Conservation (phyloP, 805 yeast genomes). For the Candida awuae region DNA sequence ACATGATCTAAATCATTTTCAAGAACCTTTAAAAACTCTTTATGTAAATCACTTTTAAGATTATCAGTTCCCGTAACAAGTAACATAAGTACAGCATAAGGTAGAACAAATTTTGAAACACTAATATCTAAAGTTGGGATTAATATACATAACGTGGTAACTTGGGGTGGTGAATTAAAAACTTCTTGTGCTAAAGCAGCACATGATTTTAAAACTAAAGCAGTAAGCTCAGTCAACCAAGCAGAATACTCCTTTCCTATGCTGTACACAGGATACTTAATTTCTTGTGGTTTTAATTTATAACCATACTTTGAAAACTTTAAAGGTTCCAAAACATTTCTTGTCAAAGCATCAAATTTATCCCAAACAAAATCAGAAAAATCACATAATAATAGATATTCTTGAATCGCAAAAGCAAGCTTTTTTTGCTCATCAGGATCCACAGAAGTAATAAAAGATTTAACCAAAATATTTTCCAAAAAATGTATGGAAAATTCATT, state of each 20-base stretch:
- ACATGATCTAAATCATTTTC: conserved; percentile 36
- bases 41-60: conserved; percentile 36
- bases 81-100: conserved; percentile 63
- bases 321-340: conserved; percentile 68
- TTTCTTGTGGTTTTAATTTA: conserved; percentile 36
- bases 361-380: conserved; percentile 38
- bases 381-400: conserved; percentile 39
- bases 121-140: conserved; percentile 42
- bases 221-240: conserved; percentile 69
- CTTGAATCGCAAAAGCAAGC: conserved; percentile 85
- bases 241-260: conserved; percentile 45
- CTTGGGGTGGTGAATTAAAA: conserved; percentile 1
- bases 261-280: conserved; percentile 58
- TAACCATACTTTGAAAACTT: conserved; percentile 58
- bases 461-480: conserved; percentile 63
- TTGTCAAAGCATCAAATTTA: conserved; percentile 54
- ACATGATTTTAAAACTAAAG: conserved; percentile 50
- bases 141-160: conserved; percentile 3
- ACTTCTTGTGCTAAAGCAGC: conserved; percentile 16
- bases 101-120: conserved; percentile 63
- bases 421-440: conserved; percentile 80
- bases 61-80: conserved; percentile 31
- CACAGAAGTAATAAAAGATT: conserved; percentile 82
- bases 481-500: conserved; percentile 55
- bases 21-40: conserved; percentile 57